phyloP scores from a whole-genome alignment of 1,284 basidiomycete genomes.

The Volvariella surrecta region DNA sequence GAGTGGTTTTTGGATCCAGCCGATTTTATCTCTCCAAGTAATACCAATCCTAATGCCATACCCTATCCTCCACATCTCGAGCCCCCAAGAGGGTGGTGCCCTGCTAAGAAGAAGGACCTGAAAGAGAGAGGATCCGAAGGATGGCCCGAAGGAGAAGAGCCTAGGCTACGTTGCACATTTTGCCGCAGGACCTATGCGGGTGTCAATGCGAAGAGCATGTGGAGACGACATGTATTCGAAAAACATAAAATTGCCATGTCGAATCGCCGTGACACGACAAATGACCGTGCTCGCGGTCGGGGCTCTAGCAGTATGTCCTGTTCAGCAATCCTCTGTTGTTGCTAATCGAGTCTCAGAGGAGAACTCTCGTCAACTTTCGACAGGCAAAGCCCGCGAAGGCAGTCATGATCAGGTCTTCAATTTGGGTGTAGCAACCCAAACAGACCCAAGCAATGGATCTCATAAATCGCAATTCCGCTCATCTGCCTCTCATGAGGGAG shows the following conservation, averaged over 20 bases:
- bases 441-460: conserved; percentile 20
- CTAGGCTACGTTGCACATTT: conserved; percentile 70
- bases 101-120: conserved; percentile 66
- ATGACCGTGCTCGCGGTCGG: conserved; percentile 50
- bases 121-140: conserved; percentile 54
- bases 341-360: conserved; percentile 28
- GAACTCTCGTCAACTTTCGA: conserved; percentile 23
- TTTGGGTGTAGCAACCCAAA: conserved; percentile 30
- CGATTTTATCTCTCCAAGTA: conserved; percentile 49
- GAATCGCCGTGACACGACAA: conserved; percentile 57
- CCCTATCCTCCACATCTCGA: conserved; percentile 66
- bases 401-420: conserved; percentile 31
- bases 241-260: conserved; percentile 83
- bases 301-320: conserved; percentile 52
- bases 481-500: conserved; percentile 15
- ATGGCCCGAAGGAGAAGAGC: conserved; percentile 71
- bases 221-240: conserved; percentile 76
- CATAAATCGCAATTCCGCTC: conserved; percentile 36
- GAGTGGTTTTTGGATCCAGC: conserved; percentile 68
- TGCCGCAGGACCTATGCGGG: conserved; percentile 73
- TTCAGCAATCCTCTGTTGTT: conserved; percentile 3
- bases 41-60: conserved; percentile 40
- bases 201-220: conserved; percentile 82
- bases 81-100: conserved; percentile 75
- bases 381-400: conserved; percentile 20